Evolutionary conservation across 1,139 yeast species (phyloP).

Genomic region (Candida sp.): DNA sequence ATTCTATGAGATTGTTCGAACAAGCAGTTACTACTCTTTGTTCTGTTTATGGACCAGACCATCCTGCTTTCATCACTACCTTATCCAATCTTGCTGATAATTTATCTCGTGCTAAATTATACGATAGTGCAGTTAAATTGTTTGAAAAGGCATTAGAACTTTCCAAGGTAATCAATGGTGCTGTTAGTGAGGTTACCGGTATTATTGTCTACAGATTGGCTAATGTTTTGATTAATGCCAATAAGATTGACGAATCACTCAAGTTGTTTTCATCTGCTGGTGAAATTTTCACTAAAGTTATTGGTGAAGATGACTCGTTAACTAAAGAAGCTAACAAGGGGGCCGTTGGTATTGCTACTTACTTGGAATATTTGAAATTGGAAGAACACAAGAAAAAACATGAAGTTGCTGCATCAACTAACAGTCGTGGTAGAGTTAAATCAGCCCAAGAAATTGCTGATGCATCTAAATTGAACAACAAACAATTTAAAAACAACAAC

Average conservation of each 20-base stretch:
- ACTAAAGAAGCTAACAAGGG: slow-evolving; percentile 65
- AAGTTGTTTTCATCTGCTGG: slow-evolving; percentile 51
- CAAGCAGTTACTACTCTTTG: slow-evolving; percentile 62
- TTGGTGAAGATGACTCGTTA: slow-evolving; percentile 62
- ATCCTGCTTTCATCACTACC: slow-evolving; percentile 70
- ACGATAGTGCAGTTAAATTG: slow-evolving; percentile 37
- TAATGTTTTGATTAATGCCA: slow-evolving; percentile 53
- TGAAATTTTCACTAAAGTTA: slow-evolving; percentile 48
- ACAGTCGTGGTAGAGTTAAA: slow-evolving; percentile 8
- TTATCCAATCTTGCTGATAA: slow-evolving; percentile 61
- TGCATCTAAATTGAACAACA: slow-evolving; percentile 10
- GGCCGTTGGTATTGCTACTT: slow-evolving; percentile 48
- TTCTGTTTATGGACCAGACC: slow-evolving; percentile 51
- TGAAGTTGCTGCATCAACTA: slow-evolving; percentile 13
- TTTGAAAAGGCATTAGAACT: slow-evolving; percentile 46
- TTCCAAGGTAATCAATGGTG: slow-evolving; percentile 51
- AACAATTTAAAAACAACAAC: slow-evolving; percentile 10
- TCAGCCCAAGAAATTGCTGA: slow-evolving; percentile 6
- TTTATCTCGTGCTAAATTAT: slow-evolving; percentile 49
- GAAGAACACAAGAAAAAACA: slow-evolving; percentile 23
- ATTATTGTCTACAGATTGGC: slow-evolving; percentile 64
- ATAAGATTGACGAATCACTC: slow-evolving; percentile 53
- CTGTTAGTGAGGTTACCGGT: slow-evolving; percentile 55
- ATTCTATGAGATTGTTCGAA: slow-evolving; percentile 60
- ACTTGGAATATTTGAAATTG: slow-evolving; percentile 30